A percentile compares a stretch with the other conserved stretches of the same genome.
Evolutionary conservation across 2,329 filamentous ascomycete species (phyloP).

Genomic region (Talaromyces pinophilus): DNA sequence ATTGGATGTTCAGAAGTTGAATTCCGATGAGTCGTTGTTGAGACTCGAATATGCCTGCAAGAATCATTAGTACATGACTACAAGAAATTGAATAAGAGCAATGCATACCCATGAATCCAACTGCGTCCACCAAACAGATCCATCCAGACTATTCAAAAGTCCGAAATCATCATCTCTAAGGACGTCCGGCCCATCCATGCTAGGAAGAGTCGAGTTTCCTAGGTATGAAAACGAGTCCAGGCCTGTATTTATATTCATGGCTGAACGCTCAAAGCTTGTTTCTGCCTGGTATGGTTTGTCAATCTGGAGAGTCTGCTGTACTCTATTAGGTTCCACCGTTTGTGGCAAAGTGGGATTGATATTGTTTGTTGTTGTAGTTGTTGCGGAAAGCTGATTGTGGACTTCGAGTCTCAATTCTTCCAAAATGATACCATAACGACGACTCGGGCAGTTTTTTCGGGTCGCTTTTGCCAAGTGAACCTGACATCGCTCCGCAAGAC

Average conservation of each 20-base stretch:
- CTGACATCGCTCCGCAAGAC: slow-evolving; percentile 49
- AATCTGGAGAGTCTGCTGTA: neutral
- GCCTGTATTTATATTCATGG: slow-evolving; percentile 8
- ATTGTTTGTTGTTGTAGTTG: slow-evolving; percentile 4
- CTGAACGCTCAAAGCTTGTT: slow-evolving; percentile 1
- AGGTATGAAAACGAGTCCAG: slow-evolving; percentile 21
- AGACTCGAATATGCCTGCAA: slow-evolving; percentile 38
- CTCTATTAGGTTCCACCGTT: neutral
- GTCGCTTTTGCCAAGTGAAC: slow-evolving; percentile 51
- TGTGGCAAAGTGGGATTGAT: neutral
- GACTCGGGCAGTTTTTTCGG: slow-evolving; percentile 49
- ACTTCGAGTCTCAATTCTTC: slow-evolving; percentile 50
- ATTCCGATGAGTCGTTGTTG: slow-evolving; percentile 34
- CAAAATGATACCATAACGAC: slow-evolving; percentile 52
- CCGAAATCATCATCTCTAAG: slow-evolving; percentile 30
- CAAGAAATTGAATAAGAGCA: neutral
- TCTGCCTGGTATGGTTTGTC: slow-evolving; percentile 2
- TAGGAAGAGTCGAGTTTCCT: slow-evolving; percentile 28
- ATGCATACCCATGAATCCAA: slow-evolving; percentile 41
- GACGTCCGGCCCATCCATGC: slow-evolving; percentile 26
- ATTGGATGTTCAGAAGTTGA: slow-evolving; percentile 26
- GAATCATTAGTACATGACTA: slow-evolving; percentile 19
- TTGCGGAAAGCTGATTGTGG: slow-evolving; percentile 34
- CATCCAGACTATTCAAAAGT: slow-evolving; percentile 39
- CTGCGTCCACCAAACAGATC: slow-evolving; percentile 43